Percentiles rank a stretch among this genome's conserved stretches.
Conservation (phyloP, 257 asterid species). For the Nicotiana obtusifolia region DNA sequence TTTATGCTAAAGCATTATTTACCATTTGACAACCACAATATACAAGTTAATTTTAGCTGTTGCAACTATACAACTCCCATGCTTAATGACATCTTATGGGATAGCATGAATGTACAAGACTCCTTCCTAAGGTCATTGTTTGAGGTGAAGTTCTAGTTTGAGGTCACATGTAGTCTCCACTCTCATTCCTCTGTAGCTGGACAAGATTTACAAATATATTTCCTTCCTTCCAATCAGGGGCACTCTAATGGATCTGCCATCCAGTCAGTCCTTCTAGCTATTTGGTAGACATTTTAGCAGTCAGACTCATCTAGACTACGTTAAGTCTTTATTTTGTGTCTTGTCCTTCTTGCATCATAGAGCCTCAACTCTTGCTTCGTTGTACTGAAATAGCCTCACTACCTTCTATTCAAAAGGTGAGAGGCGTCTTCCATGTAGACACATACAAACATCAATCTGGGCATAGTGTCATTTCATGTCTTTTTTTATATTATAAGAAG, state of each 20-base stretch:
- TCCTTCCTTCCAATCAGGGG: conserved; percentile 1
- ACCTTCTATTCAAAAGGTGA: not conserved
- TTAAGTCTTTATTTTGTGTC: not conserved
- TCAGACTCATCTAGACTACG: not conserved
- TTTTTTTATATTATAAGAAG: too few relatives aligned
- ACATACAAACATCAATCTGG: not conserved
- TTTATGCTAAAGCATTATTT: not conserved
- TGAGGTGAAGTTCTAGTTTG: not conserved
- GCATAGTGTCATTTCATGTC: not conserved
- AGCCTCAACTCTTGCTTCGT: not conserved
- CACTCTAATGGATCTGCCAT: not conserved
- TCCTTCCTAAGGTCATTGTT: not conserved
- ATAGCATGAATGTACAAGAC: not conserved
- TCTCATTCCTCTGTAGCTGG: not conserved
- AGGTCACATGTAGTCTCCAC: not conserved
- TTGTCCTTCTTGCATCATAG: not conserved
- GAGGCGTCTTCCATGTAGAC: not conserved
- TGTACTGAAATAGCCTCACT: not conserved
- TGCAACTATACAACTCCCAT: not conserved
- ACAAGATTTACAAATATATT: not conserved
- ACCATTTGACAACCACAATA: not conserved
- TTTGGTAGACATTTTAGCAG: not conserved
- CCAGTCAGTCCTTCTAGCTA: not conserved
- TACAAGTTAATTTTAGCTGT: not conserved
- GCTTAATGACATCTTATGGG: not conserved